Evolutionary conservation across 2,329 filamentous ascomycete genomes (phyloP).

Genomic region (Periconia sp.): DNA sequence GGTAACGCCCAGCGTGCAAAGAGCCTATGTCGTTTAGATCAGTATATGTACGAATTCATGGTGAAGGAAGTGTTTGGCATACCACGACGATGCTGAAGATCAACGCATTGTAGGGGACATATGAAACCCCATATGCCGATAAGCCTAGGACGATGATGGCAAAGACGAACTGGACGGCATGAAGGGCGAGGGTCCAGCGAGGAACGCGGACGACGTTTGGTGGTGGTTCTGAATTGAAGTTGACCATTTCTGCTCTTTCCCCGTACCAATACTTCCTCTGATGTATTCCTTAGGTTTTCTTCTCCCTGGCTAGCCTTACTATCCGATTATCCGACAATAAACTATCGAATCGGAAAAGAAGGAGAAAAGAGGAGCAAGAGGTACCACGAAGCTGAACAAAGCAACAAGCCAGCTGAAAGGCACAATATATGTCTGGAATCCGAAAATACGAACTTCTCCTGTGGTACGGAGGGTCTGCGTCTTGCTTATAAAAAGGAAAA

Average conservation of each 20-base stretch:
- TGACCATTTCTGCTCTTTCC: neutral
- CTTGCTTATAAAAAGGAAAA: no score
- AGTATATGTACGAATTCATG: neutral
- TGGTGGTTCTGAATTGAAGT: neutral
- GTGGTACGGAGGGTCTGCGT: no score
- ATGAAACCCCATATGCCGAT: slow-evolving; percentile 48
- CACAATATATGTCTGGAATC: no score
- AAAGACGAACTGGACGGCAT: slow-evolving; percentile 40
- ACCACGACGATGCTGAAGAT: slow-evolving; percentile 19
- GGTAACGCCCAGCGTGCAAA: slow-evolving; percentile 49
- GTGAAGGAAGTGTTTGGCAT: slow-evolving; percentile 1
- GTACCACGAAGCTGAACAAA: no score
- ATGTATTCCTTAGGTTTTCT: neutral
- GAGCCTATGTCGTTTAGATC: slow-evolving; percentile 33
- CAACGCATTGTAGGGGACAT: slow-evolving; percentile 47
- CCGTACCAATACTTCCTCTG: neutral
- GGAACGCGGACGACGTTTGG: slow-evolving; percentile 9
- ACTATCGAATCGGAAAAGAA: no score
- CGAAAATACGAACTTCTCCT: no score
- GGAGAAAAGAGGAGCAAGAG: no score
- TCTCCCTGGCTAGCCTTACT: neutral
- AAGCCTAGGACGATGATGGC: slow-evolving; percentile 52
- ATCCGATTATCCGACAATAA: no score
- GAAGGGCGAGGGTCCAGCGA: slow-evolving; percentile 19
- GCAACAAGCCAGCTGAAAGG: no score